These are phyloP conservation scores for Arxiozyma telluris DNA, from an alignment of 1,139 yeast species.

Conservation along the genomic window DNA sequence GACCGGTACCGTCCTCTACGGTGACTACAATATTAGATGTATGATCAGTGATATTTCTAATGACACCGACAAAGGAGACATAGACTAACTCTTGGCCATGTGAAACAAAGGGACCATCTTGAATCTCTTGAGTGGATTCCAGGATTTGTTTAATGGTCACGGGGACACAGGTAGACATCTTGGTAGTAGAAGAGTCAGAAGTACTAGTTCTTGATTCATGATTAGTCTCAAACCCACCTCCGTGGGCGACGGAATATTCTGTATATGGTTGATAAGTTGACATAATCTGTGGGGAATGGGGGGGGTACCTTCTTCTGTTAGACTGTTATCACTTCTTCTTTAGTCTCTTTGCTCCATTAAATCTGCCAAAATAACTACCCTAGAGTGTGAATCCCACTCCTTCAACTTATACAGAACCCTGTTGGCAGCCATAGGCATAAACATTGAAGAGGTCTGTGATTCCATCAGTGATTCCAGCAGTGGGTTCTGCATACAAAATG, in stretches of 20 bases:
- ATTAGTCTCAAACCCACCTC: slow-evolving; percentile 26
- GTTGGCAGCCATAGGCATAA: too few relatives aligned
- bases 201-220: slow-evolving; percentile 22
- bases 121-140: slow-evolving; percentile 55
- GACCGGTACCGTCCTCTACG: slow-evolving; percentile 82
- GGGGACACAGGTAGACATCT: slow-evolving; percentile 47
- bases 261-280: slow-evolving; percentile 28
- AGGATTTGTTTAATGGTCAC: slow-evolving; percentile 75
- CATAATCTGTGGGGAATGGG: too few relatives aligned
- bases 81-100: slow-evolving; percentile 55
- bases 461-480: too few relatives aligned
- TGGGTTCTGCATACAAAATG: too few relatives aligned
- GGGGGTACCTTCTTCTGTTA: too few relatives aligned
- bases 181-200: slow-evolving; percentile 24
- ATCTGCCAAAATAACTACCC: too few relatives aligned
- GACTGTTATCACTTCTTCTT: too few relatives aligned
- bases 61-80: slow-evolving; percentile 58
- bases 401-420: too few relatives aligned
- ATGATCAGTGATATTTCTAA: slow-evolving; percentile 50
- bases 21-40: slow-evolving; percentile 46
- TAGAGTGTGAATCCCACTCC: too few relatives aligned
- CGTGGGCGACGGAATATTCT: slow-evolving; percentile 26
- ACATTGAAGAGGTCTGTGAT: too few relatives aligned
- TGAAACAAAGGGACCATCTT: slow-evolving; percentile 67
- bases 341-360: not conserved